Percentiles rank a stretch among this genome's conserved stretches.
Conservation (phyloP, 2,329 filamentous ascomycete genomes). For the Fusarium sambucinum region DNA sequence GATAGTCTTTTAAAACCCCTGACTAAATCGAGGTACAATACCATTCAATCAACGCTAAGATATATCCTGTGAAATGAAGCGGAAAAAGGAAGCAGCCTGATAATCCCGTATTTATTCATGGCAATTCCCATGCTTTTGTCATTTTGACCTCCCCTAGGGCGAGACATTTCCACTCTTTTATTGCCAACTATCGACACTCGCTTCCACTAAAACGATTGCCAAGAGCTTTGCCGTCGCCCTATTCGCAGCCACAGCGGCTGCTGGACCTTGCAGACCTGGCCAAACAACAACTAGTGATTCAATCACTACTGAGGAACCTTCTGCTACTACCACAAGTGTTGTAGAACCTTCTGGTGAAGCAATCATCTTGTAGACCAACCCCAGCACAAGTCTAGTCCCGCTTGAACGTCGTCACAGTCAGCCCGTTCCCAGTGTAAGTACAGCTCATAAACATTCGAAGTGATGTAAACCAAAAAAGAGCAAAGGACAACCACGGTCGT, state of each 20-base stretch:
- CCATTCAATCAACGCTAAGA: background rate
- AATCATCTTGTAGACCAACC: constrained; percentile 6
- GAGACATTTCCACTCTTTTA: background rate
- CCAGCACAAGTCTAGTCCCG: background rate
- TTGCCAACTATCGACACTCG: background rate
- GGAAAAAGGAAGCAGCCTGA: too few species aligned
- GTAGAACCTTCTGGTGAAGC: background rate
- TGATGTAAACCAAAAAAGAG: background rate
- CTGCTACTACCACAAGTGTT: background rate
- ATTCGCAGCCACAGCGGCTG: background rate
- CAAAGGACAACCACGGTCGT: background rate
- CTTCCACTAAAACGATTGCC: background rate
- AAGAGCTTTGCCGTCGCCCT: background rate
- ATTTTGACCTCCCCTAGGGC: too few species aligned
- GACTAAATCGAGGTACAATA: background rate
- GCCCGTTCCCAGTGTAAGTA: constrained; percentile 14
- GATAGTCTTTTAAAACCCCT: constrained; percentile 12
- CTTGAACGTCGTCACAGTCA: constrained; percentile 17
- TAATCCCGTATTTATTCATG: background rate
- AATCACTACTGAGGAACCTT: background rate
- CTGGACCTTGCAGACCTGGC: constrained; percentile 10
- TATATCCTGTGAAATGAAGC: background rate
- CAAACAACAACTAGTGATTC: background rate
- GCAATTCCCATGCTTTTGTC: accelerated
- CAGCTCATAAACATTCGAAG: accelerated